phyloP scores from a whole-genome alignment of 2,329 filamentous ascomycete species.

The Colletotrichum orbiculare region DNA sequence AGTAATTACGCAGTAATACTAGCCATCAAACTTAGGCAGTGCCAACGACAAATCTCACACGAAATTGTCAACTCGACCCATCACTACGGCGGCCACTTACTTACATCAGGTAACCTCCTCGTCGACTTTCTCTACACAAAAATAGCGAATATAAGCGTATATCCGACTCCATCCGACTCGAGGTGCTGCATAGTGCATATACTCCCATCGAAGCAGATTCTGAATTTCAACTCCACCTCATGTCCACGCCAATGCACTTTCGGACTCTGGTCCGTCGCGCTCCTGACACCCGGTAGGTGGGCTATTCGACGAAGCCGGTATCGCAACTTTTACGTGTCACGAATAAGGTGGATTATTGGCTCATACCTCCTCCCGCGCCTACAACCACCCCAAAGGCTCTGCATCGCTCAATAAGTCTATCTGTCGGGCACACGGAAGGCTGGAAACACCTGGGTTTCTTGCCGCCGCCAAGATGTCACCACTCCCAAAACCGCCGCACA shows the following conservation, averaged over 20 bases:
- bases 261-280: constrained; percentile 5
- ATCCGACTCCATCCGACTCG: no score
- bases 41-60: no score
- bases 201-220: neutral
- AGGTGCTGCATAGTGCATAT: neutral
- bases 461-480: constrained; percentile 26
- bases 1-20: no score
- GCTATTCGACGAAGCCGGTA: constrained; percentile 6
- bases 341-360: neutral
- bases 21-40: no score
- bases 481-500: constrained; percentile 10
- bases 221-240: constrained; percentile 20
- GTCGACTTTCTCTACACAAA: no score
- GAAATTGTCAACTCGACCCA: no score
- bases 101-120: neutral
- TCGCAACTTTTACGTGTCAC: constrained; percentile 2
- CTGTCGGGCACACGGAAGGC: constrained; percentile 1
- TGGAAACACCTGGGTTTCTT: constrained; percentile 15
- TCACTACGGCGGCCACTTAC: neutral
- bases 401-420: constrained; percentile 15
- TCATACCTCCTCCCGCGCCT: neutral
- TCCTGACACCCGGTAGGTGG: constrained; percentile 28
- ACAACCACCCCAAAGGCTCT: constrained; percentile 3
- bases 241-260: constrained; percentile 3
- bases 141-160: neutral